A percentile compares a stretch with the other conserved stretches of the same genome.
Conservation (phyloP, 805 yeast species). For the Zygosaccharomyces bailii region DNA sequence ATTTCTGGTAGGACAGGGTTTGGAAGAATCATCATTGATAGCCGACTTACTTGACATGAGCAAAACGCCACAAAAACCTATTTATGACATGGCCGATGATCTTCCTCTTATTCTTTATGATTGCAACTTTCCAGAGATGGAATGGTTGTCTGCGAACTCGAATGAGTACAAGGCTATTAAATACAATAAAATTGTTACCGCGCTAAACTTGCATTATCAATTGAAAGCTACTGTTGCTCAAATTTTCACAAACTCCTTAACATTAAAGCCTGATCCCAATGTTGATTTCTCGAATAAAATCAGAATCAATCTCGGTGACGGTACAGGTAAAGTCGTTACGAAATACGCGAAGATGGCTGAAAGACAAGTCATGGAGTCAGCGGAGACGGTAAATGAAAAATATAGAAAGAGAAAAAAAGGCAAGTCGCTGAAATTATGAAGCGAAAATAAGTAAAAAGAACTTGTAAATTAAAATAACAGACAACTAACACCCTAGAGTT, state of each 20-base stretch:
- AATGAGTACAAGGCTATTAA: slow-evolving; percentile 40
- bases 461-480: not conserved
- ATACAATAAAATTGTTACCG: slow-evolving; percentile 44
- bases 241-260: slow-evolving; percentile 44
- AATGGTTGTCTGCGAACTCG: slow-evolving; percentile 48
- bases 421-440: slow-evolving; percentile 1
- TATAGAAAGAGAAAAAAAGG: slow-evolving; percentile 46
- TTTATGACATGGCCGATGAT: slow-evolving; percentile 86
- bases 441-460: not conserved
- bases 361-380: slow-evolving; percentile 58
- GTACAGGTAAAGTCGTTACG: slow-evolving; percentile 58
- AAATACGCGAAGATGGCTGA: slow-evolving; percentile 55
- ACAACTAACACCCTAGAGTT: too few relatives aligned
- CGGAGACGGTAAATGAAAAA: slow-evolving; percentile 65
- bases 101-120: slow-evolving; percentile 83
- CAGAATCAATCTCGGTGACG: slow-evolving; percentile 69
- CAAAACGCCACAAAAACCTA: slow-evolving; percentile 63
- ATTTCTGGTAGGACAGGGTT: slow-evolving; percentile 73
- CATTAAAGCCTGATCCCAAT: slow-evolving; percentile 12
- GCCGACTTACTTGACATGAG: slow-evolving; percentile 55
- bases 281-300: slow-evolving; percentile 28
- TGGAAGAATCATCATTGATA: slow-evolving; percentile 60
- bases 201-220: slow-evolving; percentile 53
- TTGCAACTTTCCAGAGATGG: slow-evolving; percentile 68
- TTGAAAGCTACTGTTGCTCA: slow-evolving; percentile 52